Evolutionary conservation across 73 alveolate species (phyloP), one percentile per base, ranked within the genome.

Genomic region (Paramecium bursaria): DNA sequence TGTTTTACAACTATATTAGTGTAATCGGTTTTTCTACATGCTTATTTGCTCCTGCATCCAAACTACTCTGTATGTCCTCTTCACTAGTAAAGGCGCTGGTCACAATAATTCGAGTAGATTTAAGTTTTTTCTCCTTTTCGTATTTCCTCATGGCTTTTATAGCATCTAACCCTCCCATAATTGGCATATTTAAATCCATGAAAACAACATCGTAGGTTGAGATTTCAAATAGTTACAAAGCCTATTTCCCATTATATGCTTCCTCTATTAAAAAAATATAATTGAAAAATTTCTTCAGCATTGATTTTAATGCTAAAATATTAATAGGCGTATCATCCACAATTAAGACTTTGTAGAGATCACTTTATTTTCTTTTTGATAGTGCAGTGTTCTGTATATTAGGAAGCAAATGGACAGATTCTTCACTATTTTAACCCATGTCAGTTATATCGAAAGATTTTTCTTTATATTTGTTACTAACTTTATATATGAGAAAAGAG

Each of bases 181-280:
- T 47, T 15, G 74, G 74, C 74, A 53, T 53, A n/a, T 53, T 53
- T 53, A 53, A 27, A 21, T 53, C 74, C 74, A 53, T 53, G 19
- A 53, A 53, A 19, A 53, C 30, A 4, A 53, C 48, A 53, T 53
- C 74, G 30, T 53, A 53, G 25, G 25, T 53, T 53, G 11, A 27
- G n/a, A 27, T 53, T 22, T 53, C 0, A 17, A 53, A 47, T 3
- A 53, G 48, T 53, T 53, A 27, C n/a, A 53, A n/a, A 53, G 74
- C 74, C 30, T 53, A 5, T 15, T 53, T 44, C 74, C 74, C 74
- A 53, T 53, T 53, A 21, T 53, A 53, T 13, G 74, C 74, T 21
- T 53, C 74, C 10, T 53, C 74, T n/a, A n/a, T n/a, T n/a, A n/a
- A n/a, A 19, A 53, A 53, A 10, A 53, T 27, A 3, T 27, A 53